Evolutionary conservation across 495 filamentous ascomycete species (phyloP).

Genomic region (Peziza echinospora): DNA sequence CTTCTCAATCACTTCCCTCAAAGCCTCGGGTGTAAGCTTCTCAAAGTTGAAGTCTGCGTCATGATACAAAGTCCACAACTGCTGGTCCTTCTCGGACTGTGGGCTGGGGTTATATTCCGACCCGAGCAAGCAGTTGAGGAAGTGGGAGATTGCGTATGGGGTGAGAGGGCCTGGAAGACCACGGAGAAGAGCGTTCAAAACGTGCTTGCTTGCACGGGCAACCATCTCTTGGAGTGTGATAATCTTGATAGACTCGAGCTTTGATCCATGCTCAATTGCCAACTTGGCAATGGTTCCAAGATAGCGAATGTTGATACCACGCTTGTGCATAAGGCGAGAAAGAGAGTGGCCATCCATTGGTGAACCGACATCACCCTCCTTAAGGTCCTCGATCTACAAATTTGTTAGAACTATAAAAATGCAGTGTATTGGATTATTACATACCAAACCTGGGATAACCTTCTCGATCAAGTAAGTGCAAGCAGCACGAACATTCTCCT

Average conservation of each 20-base stretch:
- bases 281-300: constrained; percentile 60
- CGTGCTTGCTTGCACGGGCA: constrained; percentile 80
- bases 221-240: constrained; percentile 83
- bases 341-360: constrained; percentile 94
- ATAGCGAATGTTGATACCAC: constrained; percentile 93
- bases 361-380: constrained; percentile 83
- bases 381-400: constrained; percentile 50
- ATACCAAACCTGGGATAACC: constrained; percentile 45
- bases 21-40: constrained; percentile 45
- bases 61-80: constrained; percentile 48
- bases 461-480: constrained; percentile 55
- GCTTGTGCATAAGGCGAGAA: constrained; percentile 76
- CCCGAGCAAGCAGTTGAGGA: constrained; percentile 88
- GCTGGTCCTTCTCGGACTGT: constrained; percentile 50
- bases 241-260: constrained; percentile 51
- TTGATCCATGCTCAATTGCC: constrained; percentile 41
- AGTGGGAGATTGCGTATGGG: constrained; percentile 55
- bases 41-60: constrained; percentile 70
- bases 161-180: constrained; percentile 59
- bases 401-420: constrained; percentile 5
- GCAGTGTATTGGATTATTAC: neutral
- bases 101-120: constrained; percentile 53
- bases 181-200: constrained; percentile 56
- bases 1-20: constrained; percentile 46
- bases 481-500: constrained; percentile 66